Evolutionary conservation across 768 basidiomycete genomes (phyloP), one percentile per base, ranked within the genome.

Genomic region (Phlebiopsis flavidoalba): DNA sequence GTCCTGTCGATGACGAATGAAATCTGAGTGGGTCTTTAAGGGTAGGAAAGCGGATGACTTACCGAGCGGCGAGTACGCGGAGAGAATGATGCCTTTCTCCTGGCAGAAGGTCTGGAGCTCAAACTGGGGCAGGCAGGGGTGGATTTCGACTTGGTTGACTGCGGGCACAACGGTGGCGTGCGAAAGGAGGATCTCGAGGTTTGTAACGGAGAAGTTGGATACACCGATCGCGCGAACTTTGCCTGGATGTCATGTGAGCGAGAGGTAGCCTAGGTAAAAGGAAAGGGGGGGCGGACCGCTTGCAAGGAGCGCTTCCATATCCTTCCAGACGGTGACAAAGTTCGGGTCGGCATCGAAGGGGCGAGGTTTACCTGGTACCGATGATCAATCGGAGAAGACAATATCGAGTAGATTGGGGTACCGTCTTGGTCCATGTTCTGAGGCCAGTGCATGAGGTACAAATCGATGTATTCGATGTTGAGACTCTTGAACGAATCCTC

Each of bases 91-190:
- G 31, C 81, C 83, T 53, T 83, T 77, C 10, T 72, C 68, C 59
- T 83, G 79, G 65, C 83, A 85, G 63, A 83, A 80, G 49, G 76
- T 71, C 51, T 85, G 68, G 46, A 91, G 74, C 14, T 83, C 79
- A 31, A 80, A 75, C 65, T 89, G 85, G 6, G 83, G 80, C 60
- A 88, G 79, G 72, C 85, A 88, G 4, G 89, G 89, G 71, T 93
- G 91, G 3, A 84, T 72, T 72, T 86, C 84, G 19, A 87, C 80
- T 70, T 91, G 89, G 66, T 90, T 85, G 15, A 83, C 79, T 37
- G 83, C 83, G 17, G 89, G 87, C n/a, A 80, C 75, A 64, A 88
- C 78, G 21, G 72, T 79, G 61, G 76, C 78, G 21, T 77, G 74
- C 40, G 78, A 71, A 33, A 82, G 69, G 7, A 86, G 73, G 40